Percentiles rank a stretch among this genome's conserved stretches.
phyloP scores from a whole-genome alignment of 768 basidiomycete genomes.

The Tulasnella sp. region DNA sequence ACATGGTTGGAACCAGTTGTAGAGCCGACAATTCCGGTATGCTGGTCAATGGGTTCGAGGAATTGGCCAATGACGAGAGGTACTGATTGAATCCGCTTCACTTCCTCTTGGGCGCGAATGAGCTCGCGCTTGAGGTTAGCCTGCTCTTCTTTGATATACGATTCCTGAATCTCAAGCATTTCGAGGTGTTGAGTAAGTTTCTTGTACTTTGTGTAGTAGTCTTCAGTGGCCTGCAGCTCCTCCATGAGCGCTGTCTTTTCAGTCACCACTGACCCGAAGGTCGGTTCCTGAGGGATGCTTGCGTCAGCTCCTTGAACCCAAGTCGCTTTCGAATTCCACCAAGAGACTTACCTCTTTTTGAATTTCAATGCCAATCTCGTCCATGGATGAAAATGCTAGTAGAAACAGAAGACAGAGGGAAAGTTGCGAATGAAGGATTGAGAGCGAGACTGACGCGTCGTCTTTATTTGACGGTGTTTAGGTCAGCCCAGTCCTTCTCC shows the following conservation, averaged over 20 bases:
- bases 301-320: not conserved
- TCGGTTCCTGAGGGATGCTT: conserved; percentile 58
- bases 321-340: not conserved
- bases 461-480: not conserved
- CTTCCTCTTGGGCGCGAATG: conserved; percentile 97
- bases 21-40: conserved; percentile 92
- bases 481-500: not conserved
- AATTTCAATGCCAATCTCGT: conserved; percentile 82
- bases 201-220: conserved; percentile 96
- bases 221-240: conserved; percentile 73
- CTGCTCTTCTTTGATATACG: conserved; percentile 98
- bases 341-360: conserved; percentile 56
- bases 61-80: conserved; percentile 99
- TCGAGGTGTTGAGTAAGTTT: conserved; percentile 90
- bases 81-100: conserved; percentile 97
- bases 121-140: conserved; percentile 96
- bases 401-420: not conserved
- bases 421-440: not conserved
- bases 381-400: conserved; percentile 45
- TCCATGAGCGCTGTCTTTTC: conserved; percentile 84
- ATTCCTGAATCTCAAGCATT: conserved; percentile 88
- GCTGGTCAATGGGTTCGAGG: conserved; percentile 96
- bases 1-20: conserved; percentile 99
- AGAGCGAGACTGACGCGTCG: conserved; percentile 20
- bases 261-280: conserved; percentile 76